A percentile compares a stretch with the other conserved stretches of the same genome.
Evolutionary conservation across 306 rosid species (phyloP).

Genomic region (Cucurbita maxima): DNA sequence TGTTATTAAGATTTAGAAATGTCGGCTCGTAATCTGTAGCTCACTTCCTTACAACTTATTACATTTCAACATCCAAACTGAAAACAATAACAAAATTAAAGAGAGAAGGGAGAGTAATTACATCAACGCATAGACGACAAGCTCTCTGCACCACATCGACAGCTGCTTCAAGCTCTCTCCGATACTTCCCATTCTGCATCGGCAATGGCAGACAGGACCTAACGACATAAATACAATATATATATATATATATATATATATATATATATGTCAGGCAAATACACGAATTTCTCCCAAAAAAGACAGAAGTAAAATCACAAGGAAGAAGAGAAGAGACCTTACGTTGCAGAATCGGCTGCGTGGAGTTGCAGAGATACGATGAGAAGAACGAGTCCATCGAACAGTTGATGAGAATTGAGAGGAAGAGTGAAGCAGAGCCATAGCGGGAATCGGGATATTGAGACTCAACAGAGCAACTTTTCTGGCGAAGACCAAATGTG

Average conservation of each 20-base stretch:
- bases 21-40: neutral
- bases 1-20: neutral
- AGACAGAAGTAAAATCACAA: neutral
- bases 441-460: constrained; percentile 1
- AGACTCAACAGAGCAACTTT: neutral
- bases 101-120: constrained; percentile 7
- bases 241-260: no score
- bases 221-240: neutral
- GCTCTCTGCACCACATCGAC: constrained; percentile 55
- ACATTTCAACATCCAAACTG: neutral
- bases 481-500: no score
- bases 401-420: constrained; percentile 31
- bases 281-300: neutral
- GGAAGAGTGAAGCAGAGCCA: constrained; percentile 26
- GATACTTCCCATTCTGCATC: constrained; percentile 32
- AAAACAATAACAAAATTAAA: neutral
- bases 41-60: neutral
- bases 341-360: constrained; percentile 17
- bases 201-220: constrained; percentile 51
- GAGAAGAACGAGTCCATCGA: constrained; percentile 14
- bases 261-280: neutral
- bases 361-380: constrained; percentile 3
- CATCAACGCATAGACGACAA: constrained; percentile 48
- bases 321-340: constrained; percentile 27
- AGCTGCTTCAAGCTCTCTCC: constrained; percentile 60